Evolutionary conservation across 352 stramenopile genomes (phyloP).

Genomic region (Phytophthora sp.): DNA sequence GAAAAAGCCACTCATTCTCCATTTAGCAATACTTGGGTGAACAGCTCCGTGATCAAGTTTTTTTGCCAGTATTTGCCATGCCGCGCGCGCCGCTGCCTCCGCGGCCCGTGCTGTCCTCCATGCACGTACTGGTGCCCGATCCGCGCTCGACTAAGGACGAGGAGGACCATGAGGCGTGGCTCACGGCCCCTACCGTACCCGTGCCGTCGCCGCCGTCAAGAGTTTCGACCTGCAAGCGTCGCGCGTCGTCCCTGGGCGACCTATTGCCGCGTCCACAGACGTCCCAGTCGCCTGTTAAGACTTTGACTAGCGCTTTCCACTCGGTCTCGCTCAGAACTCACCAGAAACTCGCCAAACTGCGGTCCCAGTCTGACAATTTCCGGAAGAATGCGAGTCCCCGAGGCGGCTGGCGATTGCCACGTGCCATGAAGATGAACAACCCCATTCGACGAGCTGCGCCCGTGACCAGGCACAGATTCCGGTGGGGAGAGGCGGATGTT

Average conservation of each 20-base stretch:
- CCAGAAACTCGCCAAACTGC: constrained; percentile 47
- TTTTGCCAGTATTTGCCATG: constrained; percentile 8
- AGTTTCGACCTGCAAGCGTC: constrained; percentile 49
- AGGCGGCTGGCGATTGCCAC: constrained; percentile 36
- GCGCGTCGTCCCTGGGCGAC: constrained; percentile 60
- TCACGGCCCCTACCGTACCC: constrained; percentile 15
- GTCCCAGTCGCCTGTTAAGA: constrained; percentile 39
- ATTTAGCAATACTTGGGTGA: constrained; percentile 4
- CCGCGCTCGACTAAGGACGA: constrained; percentile 12
- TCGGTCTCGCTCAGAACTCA: constrained; percentile 46
- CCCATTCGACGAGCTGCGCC: constrained; percentile 26
- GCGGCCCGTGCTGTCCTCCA: constrained; percentile 18
- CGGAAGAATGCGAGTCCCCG: constrained; percentile 34
- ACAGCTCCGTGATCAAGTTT: not conserved
- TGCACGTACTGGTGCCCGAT: constrained; percentile 10
- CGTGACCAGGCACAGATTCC: constrained; percentile 19
- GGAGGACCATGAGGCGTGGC: constrained; percentile 23
- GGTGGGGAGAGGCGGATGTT: constrained; percentile 37
- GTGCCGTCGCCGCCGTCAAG: constrained; percentile 7
- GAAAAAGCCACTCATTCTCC: constrained; percentile 15
- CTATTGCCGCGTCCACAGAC: constrained; percentile 35
- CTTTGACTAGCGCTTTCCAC: constrained; percentile 52
- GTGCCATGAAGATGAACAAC: constrained; percentile 38
- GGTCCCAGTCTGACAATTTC: constrained; percentile 51
- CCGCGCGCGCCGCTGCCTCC: constrained; percentile 20